Percentiles rank a stretch among this genome's conserved stretches.
phyloP scores from a whole-genome alignment of 495 filamentous ascomycete genomes.

The Neurospora tetrasperma region DNA sequence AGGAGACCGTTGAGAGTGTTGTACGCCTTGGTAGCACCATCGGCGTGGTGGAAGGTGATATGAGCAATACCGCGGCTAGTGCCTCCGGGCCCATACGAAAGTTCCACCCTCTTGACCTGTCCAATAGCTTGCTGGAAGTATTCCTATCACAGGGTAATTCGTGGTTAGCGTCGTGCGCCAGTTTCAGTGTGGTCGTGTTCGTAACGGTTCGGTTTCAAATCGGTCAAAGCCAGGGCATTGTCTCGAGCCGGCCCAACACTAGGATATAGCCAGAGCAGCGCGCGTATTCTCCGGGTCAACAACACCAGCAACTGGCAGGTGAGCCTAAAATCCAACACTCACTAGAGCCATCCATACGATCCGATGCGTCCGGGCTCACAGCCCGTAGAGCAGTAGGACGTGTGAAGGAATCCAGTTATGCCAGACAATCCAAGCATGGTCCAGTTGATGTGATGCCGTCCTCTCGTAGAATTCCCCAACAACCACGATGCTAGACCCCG shows the following conservation, averaged over 20 bases:
- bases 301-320: conserved; percentile 20
- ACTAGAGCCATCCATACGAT: conserved; percentile 12
- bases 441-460: neutral
- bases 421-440: neutral
- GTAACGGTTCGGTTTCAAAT: conserved; percentile 1
- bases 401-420: conserved; percentile 7
- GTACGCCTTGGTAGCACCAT: conserved; percentile 71
- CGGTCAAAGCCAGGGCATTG: neutral
- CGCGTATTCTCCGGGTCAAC: conserved; percentile 11
- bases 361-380: conserved; percentile 3
- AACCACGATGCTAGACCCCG: neutral
- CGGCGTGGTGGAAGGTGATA: conserved; percentile 58
- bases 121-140: conserved; percentile 87
- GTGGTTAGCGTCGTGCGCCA: conserved; percentile 27
- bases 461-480: neutral
- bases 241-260: conserved; percentile 7
- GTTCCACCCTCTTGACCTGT: conserved; percentile 73
- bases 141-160: conserved; percentile 57
- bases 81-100: conserved; percentile 88
- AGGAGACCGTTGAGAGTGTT: conserved; percentile 74
- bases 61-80: conserved; percentile 77
- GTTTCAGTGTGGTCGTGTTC: conserved; percentile 1
- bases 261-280: conserved; percentile 29
- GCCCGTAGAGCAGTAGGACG: conserved; percentile 4
- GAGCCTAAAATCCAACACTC: conserved; percentile 12